Evolutionary conservation across 2,329 filamentous ascomycete species (phyloP).

Genomic region (Periconia digitata): DNA sequence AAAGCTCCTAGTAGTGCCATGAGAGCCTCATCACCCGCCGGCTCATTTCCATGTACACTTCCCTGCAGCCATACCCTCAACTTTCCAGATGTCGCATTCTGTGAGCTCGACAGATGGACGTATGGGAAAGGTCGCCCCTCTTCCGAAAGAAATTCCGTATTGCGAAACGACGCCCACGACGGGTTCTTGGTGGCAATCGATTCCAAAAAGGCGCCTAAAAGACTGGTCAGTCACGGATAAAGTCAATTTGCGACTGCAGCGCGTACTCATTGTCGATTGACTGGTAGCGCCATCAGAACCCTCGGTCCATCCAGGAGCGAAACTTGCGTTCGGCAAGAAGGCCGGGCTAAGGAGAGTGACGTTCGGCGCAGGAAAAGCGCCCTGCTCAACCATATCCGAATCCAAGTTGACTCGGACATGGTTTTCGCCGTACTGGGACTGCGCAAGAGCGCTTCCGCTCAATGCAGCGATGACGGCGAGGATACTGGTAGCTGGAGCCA

Average conservation of each 20-base stretch:
- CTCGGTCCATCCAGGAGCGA: conserved; percentile 28
- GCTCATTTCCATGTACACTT: conserved; percentile 42
- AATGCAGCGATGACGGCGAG: background rate
- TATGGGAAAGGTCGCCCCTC: conserved; percentile 38
- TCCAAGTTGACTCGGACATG: conserved; percentile 29
- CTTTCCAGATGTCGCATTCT: conserved; percentile 21
- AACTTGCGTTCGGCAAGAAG: conserved; percentile 28
- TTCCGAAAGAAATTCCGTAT: conserved; percentile 34
- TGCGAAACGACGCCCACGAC: conserved; percentile 32
- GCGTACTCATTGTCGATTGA: conserved; percentile 22
- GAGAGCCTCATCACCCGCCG: conserved; percentile 40
- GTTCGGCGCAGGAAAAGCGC: conserved; percentile 36
- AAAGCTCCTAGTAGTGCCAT: conserved; percentile 40
- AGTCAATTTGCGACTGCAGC: background rate
- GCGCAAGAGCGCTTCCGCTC: background rate
- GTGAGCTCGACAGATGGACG: conserved; percentile 25
- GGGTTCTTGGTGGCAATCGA: conserved; percentile 32
- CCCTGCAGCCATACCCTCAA: conserved; percentile 42
- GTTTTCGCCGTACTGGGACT: conserved; percentile 36
- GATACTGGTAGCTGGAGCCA: background rate
- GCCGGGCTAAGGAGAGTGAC: conserved; percentile 18
- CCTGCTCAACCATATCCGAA: conserved; percentile 35
- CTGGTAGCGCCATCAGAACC: conserved; percentile 38
- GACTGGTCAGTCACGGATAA: conserved; percentile 1
- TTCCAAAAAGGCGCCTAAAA: conserved; percentile 26